Evolutionary conservation across 345 rosid genomes (phyloP).

Genomic region (Rhodamnia rubescens): DNA sequence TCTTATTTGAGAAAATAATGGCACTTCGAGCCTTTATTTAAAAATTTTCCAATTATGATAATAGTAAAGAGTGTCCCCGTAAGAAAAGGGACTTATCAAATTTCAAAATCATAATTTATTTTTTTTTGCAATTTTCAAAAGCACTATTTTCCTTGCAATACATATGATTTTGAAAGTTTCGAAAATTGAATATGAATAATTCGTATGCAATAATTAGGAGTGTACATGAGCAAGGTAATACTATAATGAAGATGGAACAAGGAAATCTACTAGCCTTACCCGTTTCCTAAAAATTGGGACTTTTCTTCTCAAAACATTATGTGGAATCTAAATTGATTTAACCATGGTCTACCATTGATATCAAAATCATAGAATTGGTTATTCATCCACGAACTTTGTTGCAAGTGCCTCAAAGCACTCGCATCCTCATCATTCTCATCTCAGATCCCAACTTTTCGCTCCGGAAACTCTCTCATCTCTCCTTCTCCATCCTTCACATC

Average conservation of each 20-base stretch:
- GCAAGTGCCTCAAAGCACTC: not conserved
- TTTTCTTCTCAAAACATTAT: not conserved
- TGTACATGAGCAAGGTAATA: not conserved
- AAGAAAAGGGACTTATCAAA: no score
- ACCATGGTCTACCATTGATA: not conserved
- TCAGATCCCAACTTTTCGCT: constrained; percentile 12
- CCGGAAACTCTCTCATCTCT: not conserved
- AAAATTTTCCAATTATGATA: no score
- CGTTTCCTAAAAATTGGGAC: not conserved
- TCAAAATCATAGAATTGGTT: not conserved
- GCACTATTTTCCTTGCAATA: not conserved
- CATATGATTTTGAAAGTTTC: not conserved
- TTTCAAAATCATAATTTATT: no score
- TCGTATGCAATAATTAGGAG: not conserved
- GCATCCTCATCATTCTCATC: not conserved
- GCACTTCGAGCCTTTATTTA: no score
- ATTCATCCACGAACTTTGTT: not conserved
- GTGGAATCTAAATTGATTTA: not conserved
- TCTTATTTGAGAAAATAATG: no score
- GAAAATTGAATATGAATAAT: not conserved
- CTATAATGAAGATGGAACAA: not conserved
- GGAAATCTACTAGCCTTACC: not conserved
- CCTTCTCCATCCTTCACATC: not conserved
- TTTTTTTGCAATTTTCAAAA: no score
- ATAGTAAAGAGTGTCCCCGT: no score